phyloP scores from a whole-genome alignment of 73 alveolate genomes.

The Paramecium caudatum region DNA sequence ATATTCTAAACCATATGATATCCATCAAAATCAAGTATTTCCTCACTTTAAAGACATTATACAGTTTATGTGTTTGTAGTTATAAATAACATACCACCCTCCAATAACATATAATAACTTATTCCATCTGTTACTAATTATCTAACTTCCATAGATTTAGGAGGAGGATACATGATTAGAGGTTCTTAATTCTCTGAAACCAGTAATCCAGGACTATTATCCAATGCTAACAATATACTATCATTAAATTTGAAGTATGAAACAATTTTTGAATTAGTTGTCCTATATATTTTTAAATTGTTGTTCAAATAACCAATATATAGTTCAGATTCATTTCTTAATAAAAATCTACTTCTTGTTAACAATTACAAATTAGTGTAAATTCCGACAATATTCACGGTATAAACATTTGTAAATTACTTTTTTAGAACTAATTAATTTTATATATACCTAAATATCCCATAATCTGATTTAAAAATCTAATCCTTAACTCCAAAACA shows the following conservation, averaged over 20 bases:
- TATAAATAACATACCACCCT: conserved; percentile 14
- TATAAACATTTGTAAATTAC: conserved; percentile 33
- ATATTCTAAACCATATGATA: conserved; percentile 44
- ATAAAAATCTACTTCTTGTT: conserved; percentile 39
- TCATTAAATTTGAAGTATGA: conserved; percentile 6
- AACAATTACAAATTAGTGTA: conserved; percentile 27
- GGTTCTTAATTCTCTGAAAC: background rate
- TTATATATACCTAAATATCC: conserved; percentile 4
- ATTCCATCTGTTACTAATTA: conserved; percentile 25
- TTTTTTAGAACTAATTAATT: conserved; percentile 3
- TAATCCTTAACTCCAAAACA: conserved; percentile 41
- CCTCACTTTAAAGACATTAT: conserved; percentile 37
- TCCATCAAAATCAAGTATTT: conserved; percentile 36
- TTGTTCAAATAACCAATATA: conserved; percentile 28
- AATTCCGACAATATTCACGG: conserved; percentile 1
- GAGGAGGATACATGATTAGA: conserved; percentile 15
- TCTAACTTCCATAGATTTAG: conserved; percentile 43
- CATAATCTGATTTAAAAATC: conserved; percentile 27
- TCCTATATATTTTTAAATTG: background rate
- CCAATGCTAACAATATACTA: background rate
- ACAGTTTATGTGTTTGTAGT: background rate
- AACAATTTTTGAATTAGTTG: conserved; percentile 4
- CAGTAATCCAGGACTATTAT: conserved; percentile 21
- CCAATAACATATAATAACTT: background rate
- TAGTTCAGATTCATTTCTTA: background rate